phyloP scores from a whole-genome alignment of 176 grass and related monocot genomes.

The Echinochloa phyllopogon region DNA sequence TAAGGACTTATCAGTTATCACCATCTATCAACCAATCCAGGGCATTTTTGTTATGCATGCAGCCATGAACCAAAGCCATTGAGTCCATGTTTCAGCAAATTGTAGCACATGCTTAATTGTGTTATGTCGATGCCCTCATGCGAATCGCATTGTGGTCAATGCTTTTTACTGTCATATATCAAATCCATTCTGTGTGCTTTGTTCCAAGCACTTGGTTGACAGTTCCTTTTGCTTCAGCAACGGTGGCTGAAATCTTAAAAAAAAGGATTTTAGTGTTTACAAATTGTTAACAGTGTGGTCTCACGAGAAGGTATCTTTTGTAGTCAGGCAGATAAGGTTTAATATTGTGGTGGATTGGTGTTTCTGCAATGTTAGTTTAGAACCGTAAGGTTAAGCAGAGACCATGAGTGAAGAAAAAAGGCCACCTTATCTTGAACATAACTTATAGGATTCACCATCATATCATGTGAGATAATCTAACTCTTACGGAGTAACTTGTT shows the following conservation, averaged over 20 bases:
- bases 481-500: not conserved
- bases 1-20: not conserved
- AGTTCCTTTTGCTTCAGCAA: not conserved
- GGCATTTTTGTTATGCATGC: not conserved
- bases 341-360: not conserved
- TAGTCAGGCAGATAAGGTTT: not conserved
- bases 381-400: not conserved
- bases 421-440: not conserved
- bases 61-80: conserved; percentile 1
- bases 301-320: not conserved
- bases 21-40: not conserved
- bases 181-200: not conserved
- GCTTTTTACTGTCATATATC: not conserved
- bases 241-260: not conserved
- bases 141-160: not conserved
- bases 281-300: not conserved
- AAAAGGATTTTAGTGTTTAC: not conserved
- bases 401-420: not conserved
- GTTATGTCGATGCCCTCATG: not conserved
- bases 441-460: conserved; percentile 1
- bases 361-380: conserved; percentile 5
- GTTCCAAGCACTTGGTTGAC: not conserved
- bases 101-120: not conserved
- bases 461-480: conserved; percentile 10
- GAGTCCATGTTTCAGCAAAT: not conserved